These are phyloP conservation scores for Trametes pubescens DNA, from an alignment of 1,284 basidiomycete genomes.

Conservation along the genomic window DNA sequence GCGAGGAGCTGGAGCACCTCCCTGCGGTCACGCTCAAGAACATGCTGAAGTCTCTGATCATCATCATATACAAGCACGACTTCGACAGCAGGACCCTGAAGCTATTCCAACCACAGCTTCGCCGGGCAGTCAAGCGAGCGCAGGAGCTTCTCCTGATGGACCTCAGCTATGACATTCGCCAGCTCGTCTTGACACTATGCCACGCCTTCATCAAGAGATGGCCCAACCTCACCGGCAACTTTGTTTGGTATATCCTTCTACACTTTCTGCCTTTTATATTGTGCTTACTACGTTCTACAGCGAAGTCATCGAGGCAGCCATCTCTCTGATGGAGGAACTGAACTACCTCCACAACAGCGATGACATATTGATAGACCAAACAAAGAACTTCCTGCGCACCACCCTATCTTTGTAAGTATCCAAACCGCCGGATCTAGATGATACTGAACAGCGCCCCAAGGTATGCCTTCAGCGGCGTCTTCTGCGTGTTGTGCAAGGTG, in stretches of 20 bases:
- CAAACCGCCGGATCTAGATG: background rate
- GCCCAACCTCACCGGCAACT: conserved; percentile 57
- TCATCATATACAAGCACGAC: conserved; percentile 75
- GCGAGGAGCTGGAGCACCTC: conserved; percentile 52
- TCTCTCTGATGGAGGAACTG: conserved; percentile 56
- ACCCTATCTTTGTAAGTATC: conserved; percentile 57
- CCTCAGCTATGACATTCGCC: conserved; percentile 70
- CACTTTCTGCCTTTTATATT: no score
- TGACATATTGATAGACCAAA: conserved; percentile 65
- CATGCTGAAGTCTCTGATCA: conserved; percentile 66
- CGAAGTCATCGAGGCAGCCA: conserved; percentile 57
- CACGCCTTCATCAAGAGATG: conserved; percentile 71
- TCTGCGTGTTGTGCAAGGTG: conserved; percentile 66
- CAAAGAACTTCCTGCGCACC: conserved; percentile 59
- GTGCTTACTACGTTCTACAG: conserved; percentile 34
- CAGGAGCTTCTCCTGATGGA: conserved; percentile 58
- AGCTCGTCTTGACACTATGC: conserved; percentile 63
- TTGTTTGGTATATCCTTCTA: conserved; percentile 54
- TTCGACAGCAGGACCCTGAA: conserved; percentile 61
- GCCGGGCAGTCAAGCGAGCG: conserved; percentile 58
- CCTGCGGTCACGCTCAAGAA: conserved; percentile 64
- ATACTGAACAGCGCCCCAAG: conserved; percentile 38
- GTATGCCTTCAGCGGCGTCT: conserved; percentile 62
- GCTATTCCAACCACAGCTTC: conserved; percentile 60
- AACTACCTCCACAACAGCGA: conserved; percentile 54